Evolutionary conservation across 495 filamentous ascomycete species (phyloP), one percentile per base, ranked within the genome.

Genomic region (Apiosordaria backusii): DNA sequence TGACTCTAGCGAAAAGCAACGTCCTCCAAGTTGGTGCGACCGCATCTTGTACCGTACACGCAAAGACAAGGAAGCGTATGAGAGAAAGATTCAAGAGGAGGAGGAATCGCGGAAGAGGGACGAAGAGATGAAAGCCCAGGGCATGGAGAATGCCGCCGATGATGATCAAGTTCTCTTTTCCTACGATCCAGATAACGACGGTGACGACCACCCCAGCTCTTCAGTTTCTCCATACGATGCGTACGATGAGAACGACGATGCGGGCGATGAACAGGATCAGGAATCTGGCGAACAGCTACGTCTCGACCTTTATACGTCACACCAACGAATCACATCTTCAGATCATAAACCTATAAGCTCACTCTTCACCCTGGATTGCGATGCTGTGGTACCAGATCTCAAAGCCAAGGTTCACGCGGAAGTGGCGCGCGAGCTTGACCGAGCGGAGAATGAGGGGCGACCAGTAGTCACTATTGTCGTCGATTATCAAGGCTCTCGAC

Each of bases 1-100:
- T 74, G 96, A 99, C 78, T 90, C 92, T 0, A 96, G 92, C 66
- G 96, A 97, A 70, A 99, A 98, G 81, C 86, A 88, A 60, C 83
- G 96, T 60, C 89, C 90, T 16, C 96, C 96, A 4, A 96, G 92
- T 74, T 99, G 94, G 94, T 99, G 96, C 74, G 96, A 99, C 77
- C 88, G 96, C n/a, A 93, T 99, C 57, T 78, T 99, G 0, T 99
- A 85, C 71, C 85, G 93, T 40, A 91, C 91, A 1, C 86, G 89
- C 50, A 85, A 81, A 60, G 89, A 92, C 68, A 88, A 83, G 64
- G 74, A 88, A 4, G 83, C 81, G n/a, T 91, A 93, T 71, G 87
- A 93, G n/a, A 80, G 78, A 61, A 88, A 86, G 64, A 72, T 83
- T 3, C 80, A 82, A 62, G 89, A 92, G 65, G 83, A 88, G 61